Conservation (phyloP, 2,329 filamentous ascomycete genomes). For the Rachicladosporium sp. region DNA sequence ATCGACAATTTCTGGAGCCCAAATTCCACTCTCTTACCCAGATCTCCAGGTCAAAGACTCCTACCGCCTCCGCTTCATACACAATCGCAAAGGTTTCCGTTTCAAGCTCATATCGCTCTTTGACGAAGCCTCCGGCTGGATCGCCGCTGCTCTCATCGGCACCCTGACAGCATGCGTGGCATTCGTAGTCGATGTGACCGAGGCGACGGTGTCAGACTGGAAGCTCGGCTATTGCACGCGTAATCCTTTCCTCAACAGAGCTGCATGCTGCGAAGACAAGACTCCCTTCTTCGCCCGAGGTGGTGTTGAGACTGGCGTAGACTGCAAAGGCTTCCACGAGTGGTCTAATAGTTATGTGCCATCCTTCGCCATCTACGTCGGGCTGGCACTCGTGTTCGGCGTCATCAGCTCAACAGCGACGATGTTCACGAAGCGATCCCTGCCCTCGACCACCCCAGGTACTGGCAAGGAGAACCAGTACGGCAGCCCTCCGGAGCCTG, state of each 20-base stretch:
- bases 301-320: slow-evolving; percentile 13
- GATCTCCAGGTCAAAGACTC: slow-evolving; percentile 41
- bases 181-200: slow-evolving; percentile 43
- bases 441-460: slow-evolving; percentile 32
- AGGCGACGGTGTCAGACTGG: slow-evolving; percentile 44
- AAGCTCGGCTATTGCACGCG: slow-evolving; percentile 43
- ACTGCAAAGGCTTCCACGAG: slow-evolving; percentile 30
- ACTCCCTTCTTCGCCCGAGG: slow-evolving; percentile 16
- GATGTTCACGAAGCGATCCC: slow-evolving; percentile 35
- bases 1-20: neutral
- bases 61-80: slow-evolving; percentile 38
- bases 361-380: slow-evolving; percentile 38
- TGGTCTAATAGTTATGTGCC: slow-evolving; percentile 33
- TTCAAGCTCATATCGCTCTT: slow-evolving; percentile 29
- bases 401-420: slow-evolving; percentile 38
- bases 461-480: slow-evolving; percentile 21
- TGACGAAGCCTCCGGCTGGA: slow-evolving; percentile 44
- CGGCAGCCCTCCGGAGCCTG: slow-evolving; percentile 7
- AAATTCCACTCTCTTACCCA: slow-evolving; percentile 1
- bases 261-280: slow-evolving; percentile 36
- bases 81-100: slow-evolving; percentile 31
- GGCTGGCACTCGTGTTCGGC: slow-evolving; percentile 37
- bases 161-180: slow-evolving; percentile 43
- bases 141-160: slow-evolving; percentile 43
- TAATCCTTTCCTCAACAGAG: slow-evolving; percentile 35